phyloP scores from a whole-genome alignment of 2,329 filamentous ascomycete genomes.

The Macrophomina tecta region DNA sequence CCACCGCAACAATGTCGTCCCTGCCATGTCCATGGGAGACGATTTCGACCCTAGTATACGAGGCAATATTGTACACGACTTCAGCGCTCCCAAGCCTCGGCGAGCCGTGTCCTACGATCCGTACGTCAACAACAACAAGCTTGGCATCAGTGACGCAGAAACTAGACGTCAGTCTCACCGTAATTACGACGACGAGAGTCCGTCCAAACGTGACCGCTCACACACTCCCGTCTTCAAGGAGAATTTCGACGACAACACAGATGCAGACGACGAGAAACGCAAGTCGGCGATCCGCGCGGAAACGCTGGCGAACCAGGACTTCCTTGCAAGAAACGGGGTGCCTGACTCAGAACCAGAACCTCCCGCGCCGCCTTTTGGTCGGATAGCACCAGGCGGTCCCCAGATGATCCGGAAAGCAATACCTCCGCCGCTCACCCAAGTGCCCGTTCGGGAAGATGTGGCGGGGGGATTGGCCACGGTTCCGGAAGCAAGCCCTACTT shows the following conservation, averaged over 20 bases:
- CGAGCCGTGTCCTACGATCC: slow-evolving; percentile 22
- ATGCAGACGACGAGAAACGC: slow-evolving; percentile 47
- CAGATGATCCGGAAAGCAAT: slow-evolving; percentile 36
- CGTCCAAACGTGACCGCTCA: slow-evolving; percentile 46
- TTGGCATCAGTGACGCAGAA: slow-evolving; percentile 26
- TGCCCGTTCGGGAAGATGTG: slow-evolving; percentile 18
- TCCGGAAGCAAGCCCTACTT: slow-evolving; percentile 20
- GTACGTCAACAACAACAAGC: not conserved
- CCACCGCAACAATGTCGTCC: slow-evolving; percentile 53
- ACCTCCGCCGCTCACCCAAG: slow-evolving; percentile 34
- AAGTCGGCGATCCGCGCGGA: slow-evolving; percentile 54
- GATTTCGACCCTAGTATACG: slow-evolving; percentile 69
- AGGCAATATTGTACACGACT: slow-evolving; percentile 69
- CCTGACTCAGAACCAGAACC: slow-evolving; percentile 17
- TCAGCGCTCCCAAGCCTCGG: slow-evolving; percentile 61
- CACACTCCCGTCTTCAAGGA: slow-evolving; percentile 67
- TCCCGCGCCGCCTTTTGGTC: slow-evolving; percentile 19
- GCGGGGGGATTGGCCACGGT: slow-evolving; percentile 21
- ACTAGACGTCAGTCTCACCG: not conserved
- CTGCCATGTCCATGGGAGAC: slow-evolving; percentile 57
- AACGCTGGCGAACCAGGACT: slow-evolving; percentile 54
- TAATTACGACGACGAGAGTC: slow-evolving; percentile 37
- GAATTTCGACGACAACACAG: slow-evolving; percentile 60
- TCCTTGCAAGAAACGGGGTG: slow-evolving; percentile 40
- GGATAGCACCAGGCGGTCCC: not conserved